phyloP scores from a whole-genome alignment of 2,329 filamentous ascomycete species.

The Chaetomium sp. region DNA sequence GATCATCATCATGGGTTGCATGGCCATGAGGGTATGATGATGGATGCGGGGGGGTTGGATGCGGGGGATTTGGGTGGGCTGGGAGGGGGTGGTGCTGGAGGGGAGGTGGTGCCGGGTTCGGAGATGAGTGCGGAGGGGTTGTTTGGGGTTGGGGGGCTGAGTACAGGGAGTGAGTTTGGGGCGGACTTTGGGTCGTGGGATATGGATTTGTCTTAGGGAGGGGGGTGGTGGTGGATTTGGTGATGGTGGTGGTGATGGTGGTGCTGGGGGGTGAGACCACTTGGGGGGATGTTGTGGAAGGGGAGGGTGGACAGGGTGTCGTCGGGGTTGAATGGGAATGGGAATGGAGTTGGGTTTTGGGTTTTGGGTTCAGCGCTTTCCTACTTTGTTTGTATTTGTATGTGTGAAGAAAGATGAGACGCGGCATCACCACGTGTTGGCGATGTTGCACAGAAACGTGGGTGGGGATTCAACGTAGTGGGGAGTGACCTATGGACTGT shows the following conservation, averaged over 20 bases:
- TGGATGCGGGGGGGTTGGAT: conserved; percentile 40
- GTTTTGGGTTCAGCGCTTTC: background rate
- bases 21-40: conserved; percentile 43
- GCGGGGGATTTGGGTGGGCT: conserved; percentile 35
- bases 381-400: background rate
- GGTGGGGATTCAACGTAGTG: background rate
- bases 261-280: background rate
- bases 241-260: background rate
- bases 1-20: conserved; percentile 34
- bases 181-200: conserved; percentile 34
- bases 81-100: background rate
- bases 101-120: conserved; percentile 28
- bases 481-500: too few species aligned
- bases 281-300: background rate
- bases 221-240: background rate
- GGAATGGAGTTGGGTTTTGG: background rate
- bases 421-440: background rate
- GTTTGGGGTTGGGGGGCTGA: conserved; percentile 45
- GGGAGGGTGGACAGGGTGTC: too few species aligned
- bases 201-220: conserved; percentile 14
- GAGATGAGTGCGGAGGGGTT: conserved; percentile 48
- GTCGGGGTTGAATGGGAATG: background rate
- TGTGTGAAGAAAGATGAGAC: background rate
- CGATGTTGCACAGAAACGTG: background rate
- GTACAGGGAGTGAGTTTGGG: conserved; percentile 36